These are phyloP conservation scores for Trichosporon faecale DNA, from an alignment of 1,284 basidiomycete genomes.

Conservation along the genomic window DNA sequence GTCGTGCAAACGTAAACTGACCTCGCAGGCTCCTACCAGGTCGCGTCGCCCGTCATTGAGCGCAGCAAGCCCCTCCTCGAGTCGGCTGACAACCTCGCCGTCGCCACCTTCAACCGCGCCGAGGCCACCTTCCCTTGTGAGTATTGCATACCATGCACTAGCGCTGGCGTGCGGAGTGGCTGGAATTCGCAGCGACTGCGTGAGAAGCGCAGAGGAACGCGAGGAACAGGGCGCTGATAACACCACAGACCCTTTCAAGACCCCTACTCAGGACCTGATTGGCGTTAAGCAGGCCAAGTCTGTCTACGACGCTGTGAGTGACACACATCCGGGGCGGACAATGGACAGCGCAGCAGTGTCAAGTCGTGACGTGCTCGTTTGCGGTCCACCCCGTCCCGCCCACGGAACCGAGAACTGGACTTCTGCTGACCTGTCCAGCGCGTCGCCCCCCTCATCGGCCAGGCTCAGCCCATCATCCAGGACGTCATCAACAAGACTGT, in stretches of 20 bases:
- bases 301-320: constrained; percentile 47
- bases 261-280: constrained; percentile 48
- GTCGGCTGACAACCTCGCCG: constrained; percentile 48
- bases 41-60: constrained; percentile 46
- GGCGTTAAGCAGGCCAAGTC: constrained; percentile 51
- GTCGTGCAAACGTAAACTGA: not conserved
- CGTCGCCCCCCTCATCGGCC: constrained; percentile 39
- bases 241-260: constrained; percentile 49
- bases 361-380: not conserved
- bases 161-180: not conserved
- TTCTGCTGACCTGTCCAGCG: constrained; percentile 22
- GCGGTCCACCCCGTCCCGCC: not conserved
- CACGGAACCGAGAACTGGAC: not conserved
- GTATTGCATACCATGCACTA: constrained; percentile 16
- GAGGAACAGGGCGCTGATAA: not conserved
- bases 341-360: not conserved
- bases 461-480: constrained; percentile 40
- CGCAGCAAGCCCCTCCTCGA: constrained; percentile 48
- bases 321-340: not conserved
- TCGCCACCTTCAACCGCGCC: constrained; percentile 50
- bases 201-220: not conserved
- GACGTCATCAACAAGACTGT: constrained; percentile 45
- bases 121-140: constrained; percentile 50
- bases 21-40: constrained; percentile 41
- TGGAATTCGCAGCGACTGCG: not conserved